These are phyloP conservation scores for Tricholoma flavovirens DNA, from an alignment of 768 basidiomycete genomes.

Conservation along the genomic window DNA sequence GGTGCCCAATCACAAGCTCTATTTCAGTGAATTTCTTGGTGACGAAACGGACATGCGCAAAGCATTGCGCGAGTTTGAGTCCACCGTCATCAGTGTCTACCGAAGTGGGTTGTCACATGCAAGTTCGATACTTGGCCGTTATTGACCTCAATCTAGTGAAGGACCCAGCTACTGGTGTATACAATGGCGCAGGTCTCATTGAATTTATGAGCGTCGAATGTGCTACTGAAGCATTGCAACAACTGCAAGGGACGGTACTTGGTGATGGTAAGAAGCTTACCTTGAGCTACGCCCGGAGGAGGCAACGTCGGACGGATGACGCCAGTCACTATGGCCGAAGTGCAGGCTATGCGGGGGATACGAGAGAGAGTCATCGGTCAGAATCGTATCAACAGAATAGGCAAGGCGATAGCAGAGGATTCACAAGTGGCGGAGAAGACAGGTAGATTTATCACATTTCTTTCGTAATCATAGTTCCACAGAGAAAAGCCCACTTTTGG, in stretches of 20 bases:
- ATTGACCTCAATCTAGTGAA: conserved; percentile 22
- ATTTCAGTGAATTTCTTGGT: conserved; percentile 23
- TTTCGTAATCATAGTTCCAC: not conserved
- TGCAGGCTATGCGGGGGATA: not conserved
- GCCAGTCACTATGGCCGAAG: conserved; percentile 1
- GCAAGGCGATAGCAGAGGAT: not conserved
- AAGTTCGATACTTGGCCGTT: not conserved
- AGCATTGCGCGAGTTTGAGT: conserved; percentile 20
- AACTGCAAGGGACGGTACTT: conserved; percentile 32
- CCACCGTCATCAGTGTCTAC: conserved; percentile 22
- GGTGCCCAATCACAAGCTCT: conserved; percentile 26
- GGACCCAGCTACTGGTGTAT: conserved; percentile 24
- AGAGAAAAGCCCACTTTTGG: not conserved
- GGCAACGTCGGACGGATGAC: conserved; percentile 3
- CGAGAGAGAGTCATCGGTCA: conserved; percentile 6
- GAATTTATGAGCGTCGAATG: conserved; percentile 42
- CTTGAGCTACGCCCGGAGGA: conserved; percentile 34
- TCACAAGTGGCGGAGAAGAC: not conserved
- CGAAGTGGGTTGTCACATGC: conserved; percentile 23
- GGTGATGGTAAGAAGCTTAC: conserved; percentile 30
- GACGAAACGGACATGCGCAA: conserved; percentile 20
- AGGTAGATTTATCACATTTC: not conserved
- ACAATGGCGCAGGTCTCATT: conserved; percentile 41
- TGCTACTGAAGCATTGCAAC: conserved; percentile 43
- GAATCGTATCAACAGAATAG: not conserved